Base-by-base conservation (phyloP, 352 stramenopile genomes). In the Globisporangium iwayamae region DNA sequence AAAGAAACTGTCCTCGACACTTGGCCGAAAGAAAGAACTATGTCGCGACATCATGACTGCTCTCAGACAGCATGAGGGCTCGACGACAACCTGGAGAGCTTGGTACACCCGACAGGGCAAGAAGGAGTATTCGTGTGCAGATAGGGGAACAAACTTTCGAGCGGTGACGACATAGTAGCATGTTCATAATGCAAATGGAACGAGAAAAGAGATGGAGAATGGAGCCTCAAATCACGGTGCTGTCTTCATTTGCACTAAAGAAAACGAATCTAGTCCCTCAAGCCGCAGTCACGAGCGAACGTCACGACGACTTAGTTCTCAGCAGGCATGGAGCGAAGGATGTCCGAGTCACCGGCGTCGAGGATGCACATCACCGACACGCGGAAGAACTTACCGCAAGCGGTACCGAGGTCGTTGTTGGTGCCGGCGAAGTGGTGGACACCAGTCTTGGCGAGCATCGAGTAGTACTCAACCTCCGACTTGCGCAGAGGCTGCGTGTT, bases 381-480 rank as follows among this genome's bases (percentile, higher is more conserved):
- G 69, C 97, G 94, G 92, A 99, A 99, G 82, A 99, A 98, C 79
- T 99, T 99, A 75, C 97, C 97, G 73, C 97, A 99, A 57, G 98
- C 97, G 73, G 96, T 99, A 71, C 98, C 98, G 58, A 99, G 93
- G 76, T 99, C 96, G 64, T 96, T 98, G 92, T 99, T 99, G 76
- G 91, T 97, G 64, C 98, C 98, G 57, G 88, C 79, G 79, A 99
- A 99, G 87, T 99, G 97, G 87, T 99, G 97, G 65, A 99, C 97
- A 48, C 85, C 85, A 58, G 87, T 98, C 92, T 99, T 99, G 75
- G 94, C 96, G 63, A 99, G 91, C 97, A 99, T 99, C 68, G 97
- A 98, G 85, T 99, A 98, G 92, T 99, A 99, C 85, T 99, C 97
- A 74, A 99, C 87, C 81, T 99, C 97, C 43, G 96, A 99, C 91